Evolutionary conservation across 768 basidiomycete genomes (phyloP).

Genomic region (Lactarius vividus): DNA sequence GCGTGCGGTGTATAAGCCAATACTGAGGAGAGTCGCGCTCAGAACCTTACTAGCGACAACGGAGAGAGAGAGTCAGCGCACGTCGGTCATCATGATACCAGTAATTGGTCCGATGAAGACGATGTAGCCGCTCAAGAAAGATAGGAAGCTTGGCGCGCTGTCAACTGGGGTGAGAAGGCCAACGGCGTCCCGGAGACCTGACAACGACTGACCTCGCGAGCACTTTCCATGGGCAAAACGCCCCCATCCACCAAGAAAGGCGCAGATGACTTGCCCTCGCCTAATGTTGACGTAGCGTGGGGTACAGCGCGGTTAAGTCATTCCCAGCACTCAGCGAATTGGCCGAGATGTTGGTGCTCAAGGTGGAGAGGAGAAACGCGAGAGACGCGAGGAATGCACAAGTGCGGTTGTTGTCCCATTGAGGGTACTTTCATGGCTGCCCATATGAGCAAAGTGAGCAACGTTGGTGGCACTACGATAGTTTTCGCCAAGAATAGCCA

Average conservation of each 20-base stretch:
- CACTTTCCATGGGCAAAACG: slow-evolving; percentile 84
- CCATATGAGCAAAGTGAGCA: slow-evolving; percentile 33
- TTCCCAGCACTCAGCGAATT: slow-evolving; percentile 78
- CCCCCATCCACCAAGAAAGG: slow-evolving; percentile 83
- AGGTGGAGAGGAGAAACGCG: slow-evolving; percentile 67
- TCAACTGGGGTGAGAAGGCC: background rate
- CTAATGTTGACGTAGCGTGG: slow-evolving; percentile 76
- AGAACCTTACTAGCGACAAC: background rate
- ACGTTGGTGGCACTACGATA: slow-evolving; percentile 43
- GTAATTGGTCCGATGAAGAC: slow-evolving; percentile 86
- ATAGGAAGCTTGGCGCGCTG: slow-evolving; percentile 62
- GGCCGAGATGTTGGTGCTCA: slow-evolving; percentile 69
- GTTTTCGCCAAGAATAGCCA: slow-evolving; percentile 69
- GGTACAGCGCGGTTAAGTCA: slow-evolving; percentile 76
- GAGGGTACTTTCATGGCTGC: slow-evolving; percentile 64
- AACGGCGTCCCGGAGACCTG: slow-evolving; percentile 24
- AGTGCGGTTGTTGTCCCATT: slow-evolving; percentile 82
- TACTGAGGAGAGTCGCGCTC: slow-evolving; percentile 43
- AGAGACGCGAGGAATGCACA: slow-evolving; percentile 82
- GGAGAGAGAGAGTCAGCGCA: slow-evolving; percentile 37
- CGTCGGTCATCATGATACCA: slow-evolving; percentile 62
- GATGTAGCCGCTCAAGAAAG: slow-evolving; percentile 80
- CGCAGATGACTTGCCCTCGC: no score
- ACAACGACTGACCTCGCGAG: slow-evolving; percentile 46
- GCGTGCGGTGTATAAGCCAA: slow-evolving; percentile 70